Evolutionary conservation across 2,329 filamentous ascomycete species (phyloP), one percentile per base, ranked within the genome.

Genomic region (Arthroderma sp.): DNA sequence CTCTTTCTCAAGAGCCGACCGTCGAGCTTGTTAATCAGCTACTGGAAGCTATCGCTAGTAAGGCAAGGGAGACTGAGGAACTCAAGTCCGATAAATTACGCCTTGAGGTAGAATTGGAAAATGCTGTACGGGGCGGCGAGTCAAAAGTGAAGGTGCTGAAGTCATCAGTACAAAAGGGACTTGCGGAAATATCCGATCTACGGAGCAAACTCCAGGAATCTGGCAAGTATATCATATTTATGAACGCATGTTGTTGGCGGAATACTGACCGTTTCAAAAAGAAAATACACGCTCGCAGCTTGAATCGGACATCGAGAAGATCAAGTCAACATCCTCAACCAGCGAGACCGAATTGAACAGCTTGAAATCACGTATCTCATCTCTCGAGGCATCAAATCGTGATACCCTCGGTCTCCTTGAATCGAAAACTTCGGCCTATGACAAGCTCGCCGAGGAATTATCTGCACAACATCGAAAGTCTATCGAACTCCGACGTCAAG

Each of bases 21-120:
- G 69, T 74, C 50, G 86, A 93, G 8, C 77, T 94, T 28, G 83
- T 95, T 52, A 74, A 76, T 47, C 70, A 76, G 36, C 72, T 98
- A 43, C 74, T 98, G 36, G 72, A 77, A 50, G 81, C 83, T 28
- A 77, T 96, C 43, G 75, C 81, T 27, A 68, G 71, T 29, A 94
- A 91, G 63, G 86, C 85, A 32, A 83, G 81, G 56, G 86, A 94
- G 56, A 82, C 78, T 56, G 86, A 94, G 59, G 75, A 80, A 34
- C 68, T 94, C 36, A 86, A 82, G 55, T 82, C 89, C 6, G 85
- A 94, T 52, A 96, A 95, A 67, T 74, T 95, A 38, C 82, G 86
- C 53, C 71, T 85, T 38, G 86, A 94, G 56, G 91, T 98, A 38
- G 88, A 96, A 68, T 75, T 96, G 5, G 91, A 98, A 63, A 91